Evolutionary conservation across 2,329 filamentous ascomycete genomes (phyloP).

Genomic region (Penicillium sp.): DNA sequence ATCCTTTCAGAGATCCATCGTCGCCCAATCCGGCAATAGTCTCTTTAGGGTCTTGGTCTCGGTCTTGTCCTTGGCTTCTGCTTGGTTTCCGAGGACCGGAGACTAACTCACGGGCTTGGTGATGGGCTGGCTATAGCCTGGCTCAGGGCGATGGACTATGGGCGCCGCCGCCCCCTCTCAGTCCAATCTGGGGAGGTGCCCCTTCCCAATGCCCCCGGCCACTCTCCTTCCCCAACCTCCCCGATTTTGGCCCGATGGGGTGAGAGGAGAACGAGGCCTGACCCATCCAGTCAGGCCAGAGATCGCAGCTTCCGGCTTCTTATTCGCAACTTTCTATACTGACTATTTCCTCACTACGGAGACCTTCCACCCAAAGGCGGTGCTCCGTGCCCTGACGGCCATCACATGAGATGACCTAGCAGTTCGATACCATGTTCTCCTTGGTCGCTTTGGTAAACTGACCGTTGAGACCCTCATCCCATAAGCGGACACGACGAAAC

Average conservation of each 20-base stretch:
- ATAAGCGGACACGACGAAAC: conserved; percentile 19
- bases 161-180: neutral
- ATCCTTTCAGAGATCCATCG: conserved; percentile 23
- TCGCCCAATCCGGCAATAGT: conserved; percentile 21
- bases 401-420: conserved; percentile 20
- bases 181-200: conserved; percentile 23
- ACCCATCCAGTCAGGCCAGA: conserved; percentile 19
- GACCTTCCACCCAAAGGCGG: conserved; percentile 10
- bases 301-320: conserved; percentile 16
- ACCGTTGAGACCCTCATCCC: conserved; percentile 21
- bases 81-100: too few species aligned
- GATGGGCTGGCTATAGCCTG: neutral
- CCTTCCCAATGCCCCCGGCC: neutral
- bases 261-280: neutral
- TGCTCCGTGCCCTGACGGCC: conserved; percentile 18
- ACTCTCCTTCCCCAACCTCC: conserved; percentile 10
- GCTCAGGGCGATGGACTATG: neutral
- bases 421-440: conserved; percentile 20
- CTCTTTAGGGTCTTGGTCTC: neutral
- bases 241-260: conserved; percentile 2
- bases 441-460: conserved; percentile 23
- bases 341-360: conserved; percentile 5
- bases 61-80: neutral
- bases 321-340: conserved; percentile 15
- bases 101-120: neutral